phyloP scores from a whole-genome alignment of 2,329 filamentous ascomycete genomes.

The Pestalotiopsis sp. region DNA sequence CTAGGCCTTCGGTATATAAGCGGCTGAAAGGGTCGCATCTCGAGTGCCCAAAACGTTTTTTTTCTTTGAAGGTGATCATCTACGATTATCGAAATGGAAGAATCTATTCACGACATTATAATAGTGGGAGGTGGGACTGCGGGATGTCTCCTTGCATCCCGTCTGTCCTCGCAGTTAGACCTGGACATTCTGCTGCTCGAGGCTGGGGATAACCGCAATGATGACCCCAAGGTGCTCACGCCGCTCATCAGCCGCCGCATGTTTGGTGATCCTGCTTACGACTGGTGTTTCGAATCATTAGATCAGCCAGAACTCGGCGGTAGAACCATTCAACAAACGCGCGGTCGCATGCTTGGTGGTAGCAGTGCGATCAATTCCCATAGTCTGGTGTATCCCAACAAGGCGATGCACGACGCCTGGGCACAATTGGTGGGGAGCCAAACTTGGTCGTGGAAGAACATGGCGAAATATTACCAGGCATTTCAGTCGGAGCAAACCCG shows the following conservation, averaged over 20 bases:
- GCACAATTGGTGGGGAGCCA: conserved; percentile 6
- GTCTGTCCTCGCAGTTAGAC: not conserved
- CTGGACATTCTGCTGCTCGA: not conserved
- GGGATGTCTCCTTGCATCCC: not conserved
- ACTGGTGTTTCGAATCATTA: not conserved
- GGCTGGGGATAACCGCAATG: not conserved
- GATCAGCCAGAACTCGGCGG: not conserved
- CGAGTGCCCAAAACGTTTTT: not conserved
- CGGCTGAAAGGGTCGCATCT: not conserved
- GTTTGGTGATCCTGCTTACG: not conserved
- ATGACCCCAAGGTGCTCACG: not conserved
- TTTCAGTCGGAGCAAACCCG: not conserved
- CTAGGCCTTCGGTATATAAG: not conserved
- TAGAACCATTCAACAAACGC: not conserved
- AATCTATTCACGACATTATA: not conserved
- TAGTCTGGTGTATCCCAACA: conserved; percentile 13
- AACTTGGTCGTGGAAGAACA: not conserved
- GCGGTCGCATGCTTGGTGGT: conserved; percentile 19
- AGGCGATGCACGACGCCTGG: conserved; percentile 18
- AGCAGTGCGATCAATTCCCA: conserved; percentile 19
- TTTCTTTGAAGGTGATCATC: not conserved
- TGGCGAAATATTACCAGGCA: not conserved
- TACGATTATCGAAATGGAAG: not conserved
- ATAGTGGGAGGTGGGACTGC: not conserved
- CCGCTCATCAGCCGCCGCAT: not conserved